Evolutionary conservation across 805 yeast species (phyloP).

Genomic region (Hanseniaspora occidentalis): DNA sequence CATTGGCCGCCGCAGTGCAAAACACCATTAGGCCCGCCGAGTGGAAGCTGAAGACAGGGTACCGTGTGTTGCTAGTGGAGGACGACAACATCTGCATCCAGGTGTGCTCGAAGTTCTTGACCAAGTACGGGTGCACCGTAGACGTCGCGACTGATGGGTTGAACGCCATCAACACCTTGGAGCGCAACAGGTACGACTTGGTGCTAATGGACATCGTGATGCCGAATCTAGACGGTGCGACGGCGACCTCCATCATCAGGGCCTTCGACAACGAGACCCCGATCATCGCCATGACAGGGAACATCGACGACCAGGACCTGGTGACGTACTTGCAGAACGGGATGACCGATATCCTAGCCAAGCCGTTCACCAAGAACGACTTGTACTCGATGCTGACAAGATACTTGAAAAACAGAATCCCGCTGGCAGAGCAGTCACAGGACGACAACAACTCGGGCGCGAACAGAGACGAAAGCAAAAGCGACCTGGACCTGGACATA

Average conservation of each 20-base stretch:
- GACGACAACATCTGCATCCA: conserved; percentile 77
- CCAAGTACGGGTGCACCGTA: conserved; percentile 83
- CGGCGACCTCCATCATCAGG: conserved; percentile 82
- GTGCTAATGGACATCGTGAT: conserved; percentile 81
- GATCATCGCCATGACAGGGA: conserved; percentile 89
- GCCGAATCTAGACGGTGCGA: conserved; percentile 82
- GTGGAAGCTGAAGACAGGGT: conserved; percentile 29
- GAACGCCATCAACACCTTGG: conserved; percentile 69
- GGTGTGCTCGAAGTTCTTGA: conserved; percentile 67
- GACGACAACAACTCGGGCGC: no score
- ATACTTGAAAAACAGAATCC: conserved; percentile 43
- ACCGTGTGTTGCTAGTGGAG: conserved; percentile 66
- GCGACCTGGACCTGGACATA: neutral
- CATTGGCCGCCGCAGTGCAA: no score
- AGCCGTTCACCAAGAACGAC: conserved; percentile 87
- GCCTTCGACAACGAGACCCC: conserved; percentile 78
- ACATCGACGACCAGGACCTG: conserved; percentile 69
- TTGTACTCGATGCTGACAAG: conserved; percentile 67
- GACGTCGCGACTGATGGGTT: conserved; percentile 90
- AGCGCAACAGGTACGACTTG: conserved; percentile 57
- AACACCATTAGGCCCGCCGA: no score
- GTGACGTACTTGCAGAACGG: conserved; percentile 76
- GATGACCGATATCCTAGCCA: conserved; percentile 83
- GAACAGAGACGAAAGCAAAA: neutral
- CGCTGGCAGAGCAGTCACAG: conserved; percentile 19